phyloP scores from a whole-genome alignment of 1,284 basidiomycete species.

The Fomitiporia mediterranea region DNA sequence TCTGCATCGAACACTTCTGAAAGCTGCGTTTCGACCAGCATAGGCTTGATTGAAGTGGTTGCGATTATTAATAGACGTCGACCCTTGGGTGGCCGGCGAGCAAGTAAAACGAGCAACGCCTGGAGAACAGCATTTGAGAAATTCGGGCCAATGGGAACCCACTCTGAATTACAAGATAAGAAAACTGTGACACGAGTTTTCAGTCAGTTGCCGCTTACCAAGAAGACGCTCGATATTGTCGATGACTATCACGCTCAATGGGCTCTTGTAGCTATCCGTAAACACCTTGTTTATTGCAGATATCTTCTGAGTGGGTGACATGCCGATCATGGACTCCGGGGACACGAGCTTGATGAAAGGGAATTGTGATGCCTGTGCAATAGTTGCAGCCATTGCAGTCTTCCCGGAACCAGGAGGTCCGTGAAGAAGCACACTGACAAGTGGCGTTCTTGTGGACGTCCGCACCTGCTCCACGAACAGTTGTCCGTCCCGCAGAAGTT shows the following conservation, averaged over 20 bases:
- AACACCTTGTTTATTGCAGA: constrained; percentile 92
- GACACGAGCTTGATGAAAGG: constrained; percentile 99
- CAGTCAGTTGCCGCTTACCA: constrained; percentile 41
- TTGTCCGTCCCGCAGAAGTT: constrained; percentile 85
- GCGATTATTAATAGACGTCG: constrained; percentile 91
- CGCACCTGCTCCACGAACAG: constrained; percentile 96
- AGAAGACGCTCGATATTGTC: constrained; percentile 90
- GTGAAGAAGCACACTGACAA: constrained; percentile 88
- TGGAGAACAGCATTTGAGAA: constrained; percentile 96
- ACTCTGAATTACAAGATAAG: constrained; percentile 51
- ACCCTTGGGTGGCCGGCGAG: constrained; percentile 91
- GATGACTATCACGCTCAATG: constrained; percentile 94
- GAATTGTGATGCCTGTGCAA: constrained; percentile 89
- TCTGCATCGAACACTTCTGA: constrained; percentile 88
- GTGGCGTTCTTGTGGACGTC: constrained; percentile 83
- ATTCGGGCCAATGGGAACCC: constrained; percentile 95
- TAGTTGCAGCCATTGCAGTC: constrained; percentile 92
- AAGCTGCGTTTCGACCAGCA: constrained; percentile 89
- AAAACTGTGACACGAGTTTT: too few relatives aligned
- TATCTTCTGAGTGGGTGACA: constrained; percentile 88
- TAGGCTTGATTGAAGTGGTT: constrained; percentile 85
- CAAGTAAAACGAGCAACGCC: constrained; percentile 85
- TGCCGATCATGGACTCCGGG: constrained; percentile 97
- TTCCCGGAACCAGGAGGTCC: constrained; percentile 92
- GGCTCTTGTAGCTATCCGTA: constrained; percentile 96